These are phyloP conservation scores for Pseudogymnoascus sp. DNA, from an alignment of 2,329 filamentous ascomycete species.

Conservation along the genomic window DNA sequence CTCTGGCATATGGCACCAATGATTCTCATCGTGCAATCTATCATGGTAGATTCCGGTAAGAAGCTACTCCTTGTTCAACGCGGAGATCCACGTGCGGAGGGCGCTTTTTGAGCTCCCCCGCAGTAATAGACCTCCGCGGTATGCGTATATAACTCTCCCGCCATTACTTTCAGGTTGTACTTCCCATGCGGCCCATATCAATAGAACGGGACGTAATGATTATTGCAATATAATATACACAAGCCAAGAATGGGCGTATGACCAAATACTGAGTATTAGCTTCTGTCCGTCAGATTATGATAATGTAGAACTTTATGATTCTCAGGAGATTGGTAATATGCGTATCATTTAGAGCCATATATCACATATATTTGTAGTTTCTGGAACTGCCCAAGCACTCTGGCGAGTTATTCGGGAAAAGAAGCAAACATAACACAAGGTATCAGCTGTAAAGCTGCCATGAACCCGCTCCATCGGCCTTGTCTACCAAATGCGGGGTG, in stretches of 20 bases:
- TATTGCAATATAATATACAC: not conserved
- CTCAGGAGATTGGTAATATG: not conserved
- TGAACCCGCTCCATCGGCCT: not conserved
- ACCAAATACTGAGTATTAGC: not conserved
- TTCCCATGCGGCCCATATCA: not conserved
- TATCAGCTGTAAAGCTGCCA: not conserved
- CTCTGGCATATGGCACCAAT: not conserved
- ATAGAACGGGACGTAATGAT: not conserved
- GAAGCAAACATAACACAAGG: not conserved
- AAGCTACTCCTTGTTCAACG: not conserved
- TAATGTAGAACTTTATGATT: not conserved
- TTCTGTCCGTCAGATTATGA: not conserved
- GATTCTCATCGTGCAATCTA: not conserved
- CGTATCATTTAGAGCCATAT: not conserved
- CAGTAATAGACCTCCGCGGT: not conserved
- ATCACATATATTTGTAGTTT: not conserved
- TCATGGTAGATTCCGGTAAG: not conserved
- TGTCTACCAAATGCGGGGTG: not conserved
- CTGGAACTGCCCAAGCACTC: not conserved
- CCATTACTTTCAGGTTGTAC: not conserved
- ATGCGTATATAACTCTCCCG: not conserved
- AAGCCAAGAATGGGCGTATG: not conserved
- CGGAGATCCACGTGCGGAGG: not conserved
- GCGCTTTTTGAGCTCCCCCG: not conserved
- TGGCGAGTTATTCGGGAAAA: not conserved